These are phyloP conservation scores for Phalaenopsis hybrid DNA, from an alignment of 116 monocot genomes.

Conservation along the genomic window DNA sequence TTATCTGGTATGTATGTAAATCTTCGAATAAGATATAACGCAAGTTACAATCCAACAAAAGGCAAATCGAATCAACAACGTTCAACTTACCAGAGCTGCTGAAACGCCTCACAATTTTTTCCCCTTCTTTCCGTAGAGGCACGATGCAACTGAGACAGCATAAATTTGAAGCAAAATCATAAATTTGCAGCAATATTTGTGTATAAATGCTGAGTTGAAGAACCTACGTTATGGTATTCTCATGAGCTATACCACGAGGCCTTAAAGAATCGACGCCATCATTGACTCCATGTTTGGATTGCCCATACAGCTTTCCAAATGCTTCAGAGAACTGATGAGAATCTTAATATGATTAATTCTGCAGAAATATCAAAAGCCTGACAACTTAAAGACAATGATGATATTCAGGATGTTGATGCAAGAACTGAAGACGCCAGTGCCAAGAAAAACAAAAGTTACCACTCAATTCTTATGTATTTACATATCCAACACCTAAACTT, in stretches of 20 bases:
- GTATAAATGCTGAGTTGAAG: slow-evolving; percentile 1
- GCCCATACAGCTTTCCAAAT: slow-evolving; percentile 88
- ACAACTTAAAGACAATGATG: neutral
- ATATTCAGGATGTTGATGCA: neutral
- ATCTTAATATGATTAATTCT: neutral
- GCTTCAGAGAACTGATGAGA: slow-evolving; percentile 81
- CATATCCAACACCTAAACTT: too few species aligned
- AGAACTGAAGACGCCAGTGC: neutral
- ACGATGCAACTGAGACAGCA: slow-evolving; percentile 50
- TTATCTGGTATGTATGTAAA: too few species aligned
- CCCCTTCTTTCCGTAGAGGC: slow-evolving; percentile 48
- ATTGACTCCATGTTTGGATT: slow-evolving; percentile 57
- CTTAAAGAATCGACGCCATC: slow-evolving; percentile 60
- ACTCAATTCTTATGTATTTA: too few species aligned
- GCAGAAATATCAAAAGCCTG: neutral
- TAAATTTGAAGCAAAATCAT: neutral
- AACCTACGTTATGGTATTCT: slow-evolving; percentile 84
- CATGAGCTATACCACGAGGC: slow-evolving; percentile 75
- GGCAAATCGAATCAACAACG: neutral
- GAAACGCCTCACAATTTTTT: slow-evolving; percentile 42
- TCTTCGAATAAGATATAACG: neutral
- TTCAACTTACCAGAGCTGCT: slow-evolving; percentile 77
- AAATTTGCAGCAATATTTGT: neutral
- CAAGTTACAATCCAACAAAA: neutral
- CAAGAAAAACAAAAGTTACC: too few species aligned